phyloP scores from a whole-genome alignment of 768 basidiomycete species.

The Leccinellum albellum region DNA sequence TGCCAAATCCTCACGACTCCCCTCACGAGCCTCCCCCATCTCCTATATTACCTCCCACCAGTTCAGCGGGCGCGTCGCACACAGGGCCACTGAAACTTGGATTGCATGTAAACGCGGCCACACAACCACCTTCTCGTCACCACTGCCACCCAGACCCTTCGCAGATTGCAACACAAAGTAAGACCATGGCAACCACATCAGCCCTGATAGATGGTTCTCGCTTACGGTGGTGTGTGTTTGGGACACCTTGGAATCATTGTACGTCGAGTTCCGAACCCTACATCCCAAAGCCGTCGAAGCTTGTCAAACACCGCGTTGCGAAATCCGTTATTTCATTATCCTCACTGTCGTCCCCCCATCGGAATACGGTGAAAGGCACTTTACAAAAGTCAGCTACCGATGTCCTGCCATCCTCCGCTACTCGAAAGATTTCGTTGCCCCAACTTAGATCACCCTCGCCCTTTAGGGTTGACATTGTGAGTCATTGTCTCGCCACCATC shows the following conservation, averaged over 20 bases:
- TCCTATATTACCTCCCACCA: not conserved
- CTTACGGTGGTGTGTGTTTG: not conserved
- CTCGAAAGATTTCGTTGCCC: conserved; percentile 15
- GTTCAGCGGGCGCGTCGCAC: not conserved
- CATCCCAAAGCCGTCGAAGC: conserved; percentile 1
- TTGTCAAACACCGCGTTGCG: conserved; percentile 2
- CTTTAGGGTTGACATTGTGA: conserved; percentile 25
- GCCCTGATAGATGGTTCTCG: not conserved
- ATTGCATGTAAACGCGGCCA: conserved; percentile 2
- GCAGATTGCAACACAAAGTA: not conserved
- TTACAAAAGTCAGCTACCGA: conserved; percentile 5
- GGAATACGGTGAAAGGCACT: not conserved
- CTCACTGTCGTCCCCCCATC: not conserved
- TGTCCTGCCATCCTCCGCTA: not conserved
- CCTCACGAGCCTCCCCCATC: not conserved
- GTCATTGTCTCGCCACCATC: not conserved
- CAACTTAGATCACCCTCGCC: conserved; percentile 25
- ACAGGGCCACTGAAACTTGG: not conserved
- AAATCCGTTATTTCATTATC: not conserved
- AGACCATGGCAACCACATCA: not conserved
- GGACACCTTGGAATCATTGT: not conserved
- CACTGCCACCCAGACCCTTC: not conserved
- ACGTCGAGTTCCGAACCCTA: not conserved
- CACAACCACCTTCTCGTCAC: not conserved
- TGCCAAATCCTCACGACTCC: conserved; percentile 25